Evolutionary conservation across 768 basidiomycete genomes (phyloP).

Genomic region (Boletus sp.): DNA sequence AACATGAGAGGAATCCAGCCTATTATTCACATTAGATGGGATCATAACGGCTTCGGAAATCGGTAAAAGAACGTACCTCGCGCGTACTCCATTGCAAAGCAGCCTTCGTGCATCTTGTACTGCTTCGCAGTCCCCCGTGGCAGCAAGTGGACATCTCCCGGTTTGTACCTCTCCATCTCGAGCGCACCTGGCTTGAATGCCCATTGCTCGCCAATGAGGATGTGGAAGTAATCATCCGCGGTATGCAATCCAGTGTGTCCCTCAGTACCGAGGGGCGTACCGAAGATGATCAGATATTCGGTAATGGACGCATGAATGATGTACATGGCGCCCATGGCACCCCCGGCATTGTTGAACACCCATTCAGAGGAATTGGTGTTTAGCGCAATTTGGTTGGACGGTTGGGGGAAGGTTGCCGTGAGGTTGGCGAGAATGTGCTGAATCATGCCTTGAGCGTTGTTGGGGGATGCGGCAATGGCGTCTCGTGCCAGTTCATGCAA

Average conservation of each 20-base stretch:
- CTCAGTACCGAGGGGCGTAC: conserved; percentile 95
- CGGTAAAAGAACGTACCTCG: conserved; percentile 53
- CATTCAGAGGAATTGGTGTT: conserved; percentile 69
- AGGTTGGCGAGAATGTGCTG: conserved; percentile 80
- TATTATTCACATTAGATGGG: conserved; percentile 28
- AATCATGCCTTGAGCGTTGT: conserved; percentile 72
- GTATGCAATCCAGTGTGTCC: conserved; percentile 93
- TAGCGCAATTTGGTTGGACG: conserved; percentile 49
- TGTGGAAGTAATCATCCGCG: conserved; percentile 98
- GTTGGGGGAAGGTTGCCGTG: conserved; percentile 61
- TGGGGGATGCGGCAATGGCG: conserved; percentile 64
- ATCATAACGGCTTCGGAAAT: background rate
- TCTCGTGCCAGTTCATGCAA: conserved; percentile 72
- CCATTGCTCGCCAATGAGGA: conserved; percentile 92
- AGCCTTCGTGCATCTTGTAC: conserved; percentile 96
- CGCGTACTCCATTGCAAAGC: conserved; percentile 95
- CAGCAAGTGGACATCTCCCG: conserved; percentile 84
- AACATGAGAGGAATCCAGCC: conserved; percentile 98
- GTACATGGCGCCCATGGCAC: conserved; percentile 98
- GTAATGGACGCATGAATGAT: conserved; percentile 95
- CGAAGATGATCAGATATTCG: conserved; percentile 95
- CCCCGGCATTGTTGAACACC: conserved; percentile 97
- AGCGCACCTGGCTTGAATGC: conserved; percentile 81
- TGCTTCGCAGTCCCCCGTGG: conserved; percentile 86
- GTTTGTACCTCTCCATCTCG: conserved; percentile 78